Percentiles rank a stretch among this genome's conserved stretches.
phyloP scores from a whole-genome alignment of 1,139 yeast genomes.

The Zygosaccharomyces sapae region DNA sequence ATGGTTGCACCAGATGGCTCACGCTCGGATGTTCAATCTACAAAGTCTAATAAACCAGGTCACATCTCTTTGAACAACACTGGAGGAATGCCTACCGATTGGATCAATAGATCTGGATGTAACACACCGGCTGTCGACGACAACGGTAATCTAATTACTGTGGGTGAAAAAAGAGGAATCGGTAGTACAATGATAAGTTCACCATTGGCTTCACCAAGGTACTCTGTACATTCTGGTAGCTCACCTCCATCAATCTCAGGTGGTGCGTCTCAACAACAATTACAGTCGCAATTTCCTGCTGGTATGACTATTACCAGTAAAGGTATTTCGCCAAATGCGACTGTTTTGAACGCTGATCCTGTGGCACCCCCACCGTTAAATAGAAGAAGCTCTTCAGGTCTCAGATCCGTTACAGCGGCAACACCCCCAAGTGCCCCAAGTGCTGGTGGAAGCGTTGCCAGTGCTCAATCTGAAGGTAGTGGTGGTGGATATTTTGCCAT shows the following conservation, averaged over 20 bases:
- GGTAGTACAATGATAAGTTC: slow-evolving; percentile 9
- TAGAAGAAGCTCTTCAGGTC: slow-evolving; percentile 22
- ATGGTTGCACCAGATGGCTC: slow-evolving; percentile 16
- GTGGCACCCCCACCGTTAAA: slow-evolving; percentile 6
- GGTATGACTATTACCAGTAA: slow-evolving; percentile 18
- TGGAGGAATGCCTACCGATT: slow-evolving; percentile 10
- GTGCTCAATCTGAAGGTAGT: slow-evolving; percentile 29
- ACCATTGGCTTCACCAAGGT: slow-evolving; percentile 14
- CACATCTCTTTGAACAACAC: slow-evolving; percentile 27
- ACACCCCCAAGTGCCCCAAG: slow-evolving; percentile 10
- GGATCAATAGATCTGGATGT: slow-evolving; percentile 22
- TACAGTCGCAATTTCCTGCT: slow-evolving; percentile 5
- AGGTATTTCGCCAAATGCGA: slow-evolving; percentile 18
- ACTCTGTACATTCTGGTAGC: slow-evolving; percentile 12
- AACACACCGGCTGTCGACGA: slow-evolving; percentile 38
- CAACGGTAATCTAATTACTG: slow-evolving; percentile 35
- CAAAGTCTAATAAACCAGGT: slow-evolving; percentile 24
- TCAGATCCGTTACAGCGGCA: slow-evolving; percentile 14
- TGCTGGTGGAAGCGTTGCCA: slow-evolving; percentile 18
- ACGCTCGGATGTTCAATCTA: slow-evolving; percentile 9
- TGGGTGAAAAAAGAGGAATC: slow-evolving; percentile 23
- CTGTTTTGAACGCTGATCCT: slow-evolving; percentile 11
- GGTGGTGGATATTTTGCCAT: slow-evolving; percentile 37
- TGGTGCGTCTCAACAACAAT: slow-evolving; percentile 5
- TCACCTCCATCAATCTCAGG: slow-evolving; percentile 6